Conservation (phyloP, 768 basidiomycete species). For the Phaffia tasmanica region DNA sequence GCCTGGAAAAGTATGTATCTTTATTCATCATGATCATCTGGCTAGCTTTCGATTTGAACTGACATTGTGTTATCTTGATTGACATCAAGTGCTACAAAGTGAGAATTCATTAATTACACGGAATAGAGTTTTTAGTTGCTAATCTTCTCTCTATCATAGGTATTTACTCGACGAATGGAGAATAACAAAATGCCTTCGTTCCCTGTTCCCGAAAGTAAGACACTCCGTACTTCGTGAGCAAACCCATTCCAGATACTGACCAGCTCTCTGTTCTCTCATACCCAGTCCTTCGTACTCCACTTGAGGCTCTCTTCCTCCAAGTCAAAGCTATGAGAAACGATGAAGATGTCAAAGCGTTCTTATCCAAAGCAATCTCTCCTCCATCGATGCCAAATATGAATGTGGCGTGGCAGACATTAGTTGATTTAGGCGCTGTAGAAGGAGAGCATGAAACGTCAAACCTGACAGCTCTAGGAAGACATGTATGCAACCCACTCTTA, state of each 20-base stretch:
- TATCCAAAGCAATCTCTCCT: constrained; percentile 69
- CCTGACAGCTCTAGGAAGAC: constrained; percentile 69
- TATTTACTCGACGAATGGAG: constrained; percentile 68
- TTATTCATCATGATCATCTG: constrained; percentile 6
- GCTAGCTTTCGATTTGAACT: not conserved
- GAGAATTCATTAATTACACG: constrained; percentile 39
- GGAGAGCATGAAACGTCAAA: constrained; percentile 42
- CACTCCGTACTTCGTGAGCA: not conserved
- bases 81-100: constrained; percentile 60
- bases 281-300: constrained; percentile 57
- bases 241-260: not conserved
- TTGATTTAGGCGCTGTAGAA: constrained; percentile 65
- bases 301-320: constrained; percentile 68
- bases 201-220: constrained; percentile 61
- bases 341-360: constrained; percentile 68
- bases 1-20: constrained; percentile 32
- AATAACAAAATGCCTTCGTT: constrained; percentile 53
- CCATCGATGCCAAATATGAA: constrained; percentile 66
- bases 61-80: not conserved
- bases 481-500: constrained; percentile 45
- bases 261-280: not conserved
- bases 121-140: no score
- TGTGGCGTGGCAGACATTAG: constrained; percentile 58
- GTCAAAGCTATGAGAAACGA: constrained; percentile 69
- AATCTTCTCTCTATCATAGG: constrained; percentile 47